Base-by-base conservation (phyloP, 1,139 yeast genomes). In the Debaryomyces singareniensis region DNA sequence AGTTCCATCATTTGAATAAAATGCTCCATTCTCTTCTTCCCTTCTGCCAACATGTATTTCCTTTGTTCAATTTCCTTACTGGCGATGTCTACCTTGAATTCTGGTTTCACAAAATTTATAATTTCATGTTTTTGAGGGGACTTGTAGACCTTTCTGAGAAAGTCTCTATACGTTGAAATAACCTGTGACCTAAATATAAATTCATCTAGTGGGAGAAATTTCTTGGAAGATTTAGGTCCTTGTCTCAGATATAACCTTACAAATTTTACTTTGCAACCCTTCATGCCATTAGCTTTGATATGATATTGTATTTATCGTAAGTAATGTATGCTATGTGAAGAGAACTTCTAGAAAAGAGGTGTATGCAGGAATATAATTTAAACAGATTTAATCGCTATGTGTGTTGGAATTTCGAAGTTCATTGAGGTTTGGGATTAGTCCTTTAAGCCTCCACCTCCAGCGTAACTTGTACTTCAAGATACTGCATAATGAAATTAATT, bases 101-200 rank as follows among this genome's bases (percentile, higher is more conserved):
- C 72, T 10, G 43, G 55, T 29, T 60, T 48, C 3, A 58, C 55
- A 39, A 46, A 62, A 13, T 34, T 40, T 29, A 62, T 47, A 29
- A 67, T 42, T n/a, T 61, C 69, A 1, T 46, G 39, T 21, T 50
- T 51, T 35, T 67, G 70, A 38, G 65, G 71, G 28, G 55, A 54
- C 30, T 52, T 51, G 37, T 61, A 58, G 15, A 65, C 46, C 27
- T 55, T 45, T 26, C 71, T 37, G 28, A 58, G 38, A 14, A 64
- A 45, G 15, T 53, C 55, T 26, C 68, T 46, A 39, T 67, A 67
- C 2, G 58, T 53, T 14, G 47, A 40, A 16, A 47, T 45, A 5
- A 65, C 53, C 33, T 55, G 53, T 29, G 51, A 57, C 21, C 69
- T 51, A 31, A 66, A 65, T 13, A 66, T 34, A 37, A 64, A 67